A percentile compares a stretch with the other conserved stretches of the same genome.
These are phyloP conservation scores for Brassica balearica DNA, from an alignment of 441 rosid genomes.

Conservation along the genomic window DNA sequence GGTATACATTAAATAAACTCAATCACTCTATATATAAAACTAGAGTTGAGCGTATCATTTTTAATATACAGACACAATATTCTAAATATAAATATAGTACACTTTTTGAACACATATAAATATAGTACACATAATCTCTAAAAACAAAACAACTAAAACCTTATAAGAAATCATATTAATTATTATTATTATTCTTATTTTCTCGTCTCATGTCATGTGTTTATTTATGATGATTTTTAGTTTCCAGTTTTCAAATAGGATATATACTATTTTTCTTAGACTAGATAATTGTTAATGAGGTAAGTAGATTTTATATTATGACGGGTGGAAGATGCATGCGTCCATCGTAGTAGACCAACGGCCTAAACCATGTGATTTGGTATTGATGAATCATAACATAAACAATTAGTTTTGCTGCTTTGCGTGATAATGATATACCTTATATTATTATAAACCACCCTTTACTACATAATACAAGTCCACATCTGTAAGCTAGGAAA, in stretches of 20 bases:
- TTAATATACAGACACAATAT: background rate
- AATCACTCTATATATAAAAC: background rate
- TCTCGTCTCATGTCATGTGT: background rate
- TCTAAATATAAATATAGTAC: background rate
- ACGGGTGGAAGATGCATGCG: slow-evolving; percentile 35
- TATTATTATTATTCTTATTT: background rate
- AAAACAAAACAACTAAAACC: background rate
- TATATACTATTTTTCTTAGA: background rate
- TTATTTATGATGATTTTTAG: background rate
- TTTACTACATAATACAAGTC: no score
- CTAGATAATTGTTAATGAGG: background rate
- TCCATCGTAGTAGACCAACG: background rate
- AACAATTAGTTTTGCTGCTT: slow-evolving; percentile 11
- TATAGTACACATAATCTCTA: background rate
- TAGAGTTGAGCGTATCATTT: background rate
- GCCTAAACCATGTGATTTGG: slow-evolving; percentile 22
- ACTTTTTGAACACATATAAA: background rate
- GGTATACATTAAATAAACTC: background rate
- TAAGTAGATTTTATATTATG: slow-evolving; percentile 1
- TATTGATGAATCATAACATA: background rate
- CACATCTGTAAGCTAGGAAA: no score
- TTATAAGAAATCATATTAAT: background rate
- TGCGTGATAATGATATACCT: slow-evolving; percentile 6
- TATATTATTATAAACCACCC: no score
- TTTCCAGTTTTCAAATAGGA: background rate